Base-by-base conservation (phyloP, 2,329 filamentous ascomycete genomes). In the Hymenotorrendiella dingleyae region DNA sequence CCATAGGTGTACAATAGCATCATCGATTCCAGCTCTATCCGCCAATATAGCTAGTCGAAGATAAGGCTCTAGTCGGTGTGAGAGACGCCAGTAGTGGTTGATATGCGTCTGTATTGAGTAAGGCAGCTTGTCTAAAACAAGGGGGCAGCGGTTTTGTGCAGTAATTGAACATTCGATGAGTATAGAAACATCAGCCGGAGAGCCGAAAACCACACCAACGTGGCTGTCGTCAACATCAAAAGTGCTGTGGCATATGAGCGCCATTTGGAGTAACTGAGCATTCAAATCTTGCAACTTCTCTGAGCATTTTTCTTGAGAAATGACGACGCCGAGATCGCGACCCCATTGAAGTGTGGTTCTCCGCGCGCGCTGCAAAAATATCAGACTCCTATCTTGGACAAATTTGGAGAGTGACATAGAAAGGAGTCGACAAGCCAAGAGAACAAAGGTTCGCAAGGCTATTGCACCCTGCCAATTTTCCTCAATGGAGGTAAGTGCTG, bases 401-500 rank as follows among this genome's bases (percentile, higher is more conserved):
- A 17, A 23, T 16, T 23, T 6, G 5, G 12, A 20, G 11, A 26
- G 19, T 29, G 36, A 38, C 20, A 29, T 7, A 11, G 24, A 38
- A 16, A 38, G 26, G 17, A 36, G 22, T 12, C 34, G 4, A 16
- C 21, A 20, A 24, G 21, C n/a, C n/a, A n/a, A n/a, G n/a, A n/a
- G n/a, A 1, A 69, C 56, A 11, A 74, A 66, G 0, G 54, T 57
- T 6, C 62, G 56, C 1, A 73, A 49, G 0, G 67, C 66, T 24
- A 62, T 48, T 14, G 63, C 65, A 2, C 67, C 69, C 43, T 74
- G 64, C 73, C 73, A 78, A 40, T 75, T 78, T n/a, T 64, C 61
- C 43, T 68, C 56, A 7, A 74, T 62, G 0, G 61, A 59, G 0
- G 39, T 37, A 1, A 66, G 43, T 0, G 61, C 57, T 0, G 58